Conservation (phyloP, 768 basidiomycete species). For the Auricularia sp. region DNA sequence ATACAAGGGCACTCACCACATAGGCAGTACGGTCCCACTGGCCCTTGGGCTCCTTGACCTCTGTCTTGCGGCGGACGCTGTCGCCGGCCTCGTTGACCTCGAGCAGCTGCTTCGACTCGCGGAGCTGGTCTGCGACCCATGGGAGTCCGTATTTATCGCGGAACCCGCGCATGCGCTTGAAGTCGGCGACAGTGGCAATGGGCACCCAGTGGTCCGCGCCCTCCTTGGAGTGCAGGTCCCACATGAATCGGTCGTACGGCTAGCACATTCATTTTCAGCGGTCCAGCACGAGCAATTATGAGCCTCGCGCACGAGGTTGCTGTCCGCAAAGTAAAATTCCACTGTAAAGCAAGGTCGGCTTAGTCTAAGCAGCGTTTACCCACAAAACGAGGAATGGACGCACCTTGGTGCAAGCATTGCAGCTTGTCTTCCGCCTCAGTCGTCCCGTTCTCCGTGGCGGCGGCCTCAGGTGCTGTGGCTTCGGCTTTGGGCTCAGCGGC, state of each 20-base stretch:
- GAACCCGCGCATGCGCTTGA: constrained; percentile 89
- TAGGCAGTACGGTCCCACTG: constrained; percentile 81
- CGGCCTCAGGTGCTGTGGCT: no score
- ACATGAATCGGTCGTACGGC: constrained; percentile 69
- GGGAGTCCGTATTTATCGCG: constrained; percentile 41
- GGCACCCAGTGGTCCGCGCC: constrained; percentile 85
- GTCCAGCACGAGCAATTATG: neutral
- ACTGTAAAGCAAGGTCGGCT: constrained; percentile 34
- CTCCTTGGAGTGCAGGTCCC: constrained; percentile 70
- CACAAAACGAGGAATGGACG: neutral
- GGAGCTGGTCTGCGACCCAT: constrained; percentile 64
- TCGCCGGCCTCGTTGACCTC: constrained; percentile 65
- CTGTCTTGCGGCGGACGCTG: constrained; percentile 62
- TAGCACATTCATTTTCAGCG: neutral
- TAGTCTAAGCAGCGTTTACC: neutral
- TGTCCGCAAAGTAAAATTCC: constrained; percentile 93
- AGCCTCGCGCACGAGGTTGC: constrained; percentile 47
- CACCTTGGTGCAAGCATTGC: neutral
- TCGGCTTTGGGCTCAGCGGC: no score
- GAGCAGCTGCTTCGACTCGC: constrained; percentile 36
- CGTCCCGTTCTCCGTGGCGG: no score
- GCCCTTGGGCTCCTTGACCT: constrained; percentile 65
- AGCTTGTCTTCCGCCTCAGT: neutral
- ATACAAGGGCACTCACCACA: constrained; percentile 47
- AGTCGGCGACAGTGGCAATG: constrained; percentile 75